Conservation (phyloP, 2,329 filamentous ascomycete genomes). For the Ciborinia camelliae region DNA sequence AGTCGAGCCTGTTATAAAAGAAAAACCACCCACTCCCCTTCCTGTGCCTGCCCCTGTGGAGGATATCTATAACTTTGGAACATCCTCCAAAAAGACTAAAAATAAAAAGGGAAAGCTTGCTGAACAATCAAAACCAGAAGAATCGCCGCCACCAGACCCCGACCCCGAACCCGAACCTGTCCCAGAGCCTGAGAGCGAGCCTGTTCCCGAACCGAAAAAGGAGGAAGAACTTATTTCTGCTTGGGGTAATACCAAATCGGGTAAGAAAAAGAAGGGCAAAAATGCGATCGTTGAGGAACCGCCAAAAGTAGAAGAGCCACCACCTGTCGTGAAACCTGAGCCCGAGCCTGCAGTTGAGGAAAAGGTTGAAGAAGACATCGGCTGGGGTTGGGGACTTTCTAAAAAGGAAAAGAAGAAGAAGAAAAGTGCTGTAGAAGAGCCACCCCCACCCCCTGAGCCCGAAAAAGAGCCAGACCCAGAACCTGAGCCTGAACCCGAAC, state of each 20-base stretch:
- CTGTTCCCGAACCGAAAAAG: not conserved
- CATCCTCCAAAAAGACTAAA: constrained; percentile 49
- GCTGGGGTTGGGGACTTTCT: constrained; percentile 37
- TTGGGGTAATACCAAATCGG: constrained; percentile 26
- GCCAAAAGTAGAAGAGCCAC: constrained; percentile 42
- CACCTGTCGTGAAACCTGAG: constrained; percentile 39
- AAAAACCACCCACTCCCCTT: constrained; percentile 19
- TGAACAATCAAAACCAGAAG: constrained; percentile 34
- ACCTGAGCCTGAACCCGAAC: constrained; percentile 34
- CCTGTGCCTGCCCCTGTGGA: constrained; percentile 3
- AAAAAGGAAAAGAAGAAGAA: constrained; percentile 41
- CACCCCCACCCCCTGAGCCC: constrained; percentile 14
- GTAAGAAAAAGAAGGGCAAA: constrained; percentile 47
- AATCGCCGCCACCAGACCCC: constrained; percentile 19
- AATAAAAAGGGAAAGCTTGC: constrained; percentile 40
- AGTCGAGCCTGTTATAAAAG: constrained; percentile 45
- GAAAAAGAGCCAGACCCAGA: constrained; percentile 32
- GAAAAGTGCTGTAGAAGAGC: constrained; percentile 16
- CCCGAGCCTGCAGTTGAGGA: constrained; percentile 37
- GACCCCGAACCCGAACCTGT: constrained; percentile 36
- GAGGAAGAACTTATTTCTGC: constrained; percentile 26
- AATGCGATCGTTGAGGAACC: constrained; percentile 47
- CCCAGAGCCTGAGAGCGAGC: constrained; percentile 38
- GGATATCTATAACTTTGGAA: constrained; percentile 39
- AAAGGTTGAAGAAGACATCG: not conserved